Evolutionary conservation across 2,329 filamentous ascomycete species (phyloP), one percentile per base, ranked within the genome.

Genomic region (Hymenoscyphus repandus): DNA sequence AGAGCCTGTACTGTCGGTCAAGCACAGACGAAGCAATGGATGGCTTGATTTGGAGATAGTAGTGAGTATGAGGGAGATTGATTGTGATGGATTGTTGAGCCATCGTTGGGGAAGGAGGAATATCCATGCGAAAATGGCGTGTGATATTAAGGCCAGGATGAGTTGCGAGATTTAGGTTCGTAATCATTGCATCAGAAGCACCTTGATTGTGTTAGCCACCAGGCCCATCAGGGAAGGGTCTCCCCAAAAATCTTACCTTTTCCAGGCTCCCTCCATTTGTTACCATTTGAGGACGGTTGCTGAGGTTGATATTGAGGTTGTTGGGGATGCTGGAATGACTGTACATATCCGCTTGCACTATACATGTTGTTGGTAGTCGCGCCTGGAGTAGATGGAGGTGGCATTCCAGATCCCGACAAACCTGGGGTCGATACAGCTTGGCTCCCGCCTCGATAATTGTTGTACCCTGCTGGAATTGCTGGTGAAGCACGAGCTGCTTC

Each of bases 41-140:
- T 3, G 86, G 83, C 18, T 80, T 74, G 50, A 95, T 76, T 54
- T 90, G 85, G 15, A 95, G 71, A 52, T 85, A 83, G 58, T 80
- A 83, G 61, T 90, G 82, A 42, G 76, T 78, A 1, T 77, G 69
- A 1, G 87, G 82, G 9, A 93, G 72, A 51, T 82, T 85, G 49
- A 93, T 72, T 5, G 88, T 87, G 38, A 86, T 73, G 4, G 83
- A 88, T 60, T 92, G 86, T 51, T 88, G 82, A 27, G 82, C 77
- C 60, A 85, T 76, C 15, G 76, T 79, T 6, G 80, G 71, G 46
- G 85, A 82, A 3, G 90, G 83, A 1, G 78, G 74, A 31, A 95
- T 71, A 33, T 80, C 77, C 49, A 88, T 72, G 32, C 78, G 72
- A 64, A 85, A 83, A 22, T 80, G 81, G 22, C 78, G 78, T 7